A percentile compares a stretch with the other conserved stretches of the same genome.
phyloP scores from a whole-genome alignment of 1,284 basidiomycete genomes.

The Boletus calvinii region DNA sequence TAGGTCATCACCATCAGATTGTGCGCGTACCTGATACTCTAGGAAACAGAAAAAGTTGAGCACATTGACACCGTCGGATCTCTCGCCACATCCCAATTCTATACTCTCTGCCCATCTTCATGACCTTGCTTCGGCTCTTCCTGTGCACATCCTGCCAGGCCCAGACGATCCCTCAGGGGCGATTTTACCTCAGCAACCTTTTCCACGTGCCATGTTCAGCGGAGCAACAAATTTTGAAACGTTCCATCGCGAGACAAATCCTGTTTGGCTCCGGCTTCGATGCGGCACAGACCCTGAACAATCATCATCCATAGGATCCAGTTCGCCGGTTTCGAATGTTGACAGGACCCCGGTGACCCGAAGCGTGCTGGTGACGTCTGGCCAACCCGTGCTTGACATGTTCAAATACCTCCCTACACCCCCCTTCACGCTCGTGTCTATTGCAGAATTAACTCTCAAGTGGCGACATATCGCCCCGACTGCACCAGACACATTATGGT shows the following conservation, averaged over 20 bases:
- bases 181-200: slow-evolving; percentile 91
- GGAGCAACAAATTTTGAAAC: slow-evolving; percentile 59
- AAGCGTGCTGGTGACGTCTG: slow-evolving; percentile 80
- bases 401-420: slow-evolving; percentile 85
- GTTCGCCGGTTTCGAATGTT: slow-evolving; percentile 11
- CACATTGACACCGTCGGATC: slow-evolving; percentile 54
- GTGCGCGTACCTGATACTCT: slow-evolving; percentile 7
- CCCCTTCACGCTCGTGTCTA: slow-evolving; percentile 64
- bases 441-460: slow-evolving; percentile 79
- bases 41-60: slow-evolving; percentile 53
- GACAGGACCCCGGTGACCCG: slow-evolving; percentile 34
- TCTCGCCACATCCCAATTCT: slow-evolving; percentile 73
- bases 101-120: slow-evolving; percentile 69
- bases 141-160: slow-evolving; percentile 85
- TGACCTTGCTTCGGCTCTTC: slow-evolving; percentile 71
- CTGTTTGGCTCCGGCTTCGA: slow-evolving; percentile 73
- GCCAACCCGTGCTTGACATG: slow-evolving; percentile 94
- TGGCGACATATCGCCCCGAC: slow-evolving; percentile 98
- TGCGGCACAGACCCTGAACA: slow-evolving; percentile 30
- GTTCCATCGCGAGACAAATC: slow-evolving; percentile 86
- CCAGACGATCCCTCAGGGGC: slow-evolving; percentile 83
- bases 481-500: slow-evolving; percentile 98
- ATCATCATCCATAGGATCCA: slow-evolving; percentile 11
- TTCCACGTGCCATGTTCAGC: slow-evolving; percentile 92
- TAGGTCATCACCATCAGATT: slow-evolving; percentile 36